These are phyloP conservation scores for Phytophthora boehmeriae DNA, from an alignment of 352 stramenopile genomes.

Conservation along the genomic window DNA sequence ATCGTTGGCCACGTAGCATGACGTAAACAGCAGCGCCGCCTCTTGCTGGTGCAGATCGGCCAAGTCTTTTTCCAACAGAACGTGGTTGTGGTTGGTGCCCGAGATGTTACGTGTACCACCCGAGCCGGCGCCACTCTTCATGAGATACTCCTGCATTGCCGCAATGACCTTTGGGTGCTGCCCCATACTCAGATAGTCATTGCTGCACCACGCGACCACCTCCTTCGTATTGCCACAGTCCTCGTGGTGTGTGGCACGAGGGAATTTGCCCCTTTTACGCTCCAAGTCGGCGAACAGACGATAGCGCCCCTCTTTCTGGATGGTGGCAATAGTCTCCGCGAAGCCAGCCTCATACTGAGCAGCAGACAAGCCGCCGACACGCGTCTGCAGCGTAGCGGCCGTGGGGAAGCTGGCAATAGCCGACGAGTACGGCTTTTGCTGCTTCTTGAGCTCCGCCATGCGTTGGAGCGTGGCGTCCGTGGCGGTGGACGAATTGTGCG, in stretches of 20 bases:
- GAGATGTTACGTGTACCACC: slow-evolving; percentile 92
- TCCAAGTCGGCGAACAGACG: slow-evolving; percentile 88
- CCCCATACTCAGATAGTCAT: slow-evolving; percentile 92
- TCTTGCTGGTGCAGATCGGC: slow-evolving; percentile 90
- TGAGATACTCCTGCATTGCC: slow-evolving; percentile 83
- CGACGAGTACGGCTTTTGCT: slow-evolving; percentile 49
- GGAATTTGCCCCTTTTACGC: slow-evolving; percentile 87
- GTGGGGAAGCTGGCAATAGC: slow-evolving; percentile 65
- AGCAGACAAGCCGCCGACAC: slow-evolving; percentile 62
- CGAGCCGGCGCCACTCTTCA: slow-evolving; percentile 81
- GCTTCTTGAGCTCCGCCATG: slow-evolving; percentile 74
- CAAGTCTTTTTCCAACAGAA: slow-evolving; percentile 83
- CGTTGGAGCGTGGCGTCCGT: slow-evolving; percentile 75
- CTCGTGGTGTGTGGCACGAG: slow-evolving; percentile 77
- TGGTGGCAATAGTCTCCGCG: slow-evolving; percentile 73
- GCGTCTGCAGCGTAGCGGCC: slow-evolving; percentile 53
- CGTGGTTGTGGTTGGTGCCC: slow-evolving; percentile 92
- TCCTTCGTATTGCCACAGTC: slow-evolving; percentile 75
- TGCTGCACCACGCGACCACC: slow-evolving; percentile 90
- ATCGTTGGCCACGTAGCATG: slow-evolving; percentile 92
- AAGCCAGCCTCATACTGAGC: slow-evolving; percentile 79
- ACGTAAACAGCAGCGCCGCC: slow-evolving; percentile 86
- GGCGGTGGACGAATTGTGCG: slow-evolving; percentile 55
- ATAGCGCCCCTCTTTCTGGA: slow-evolving; percentile 89
- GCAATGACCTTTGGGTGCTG: slow-evolving; percentile 88